Evolutionary conservation across 2,329 filamentous ascomycete genomes (phyloP), one percentile per base, ranked within the genome.

Genomic region (Neopestalotiopsis clavispora): DNA sequence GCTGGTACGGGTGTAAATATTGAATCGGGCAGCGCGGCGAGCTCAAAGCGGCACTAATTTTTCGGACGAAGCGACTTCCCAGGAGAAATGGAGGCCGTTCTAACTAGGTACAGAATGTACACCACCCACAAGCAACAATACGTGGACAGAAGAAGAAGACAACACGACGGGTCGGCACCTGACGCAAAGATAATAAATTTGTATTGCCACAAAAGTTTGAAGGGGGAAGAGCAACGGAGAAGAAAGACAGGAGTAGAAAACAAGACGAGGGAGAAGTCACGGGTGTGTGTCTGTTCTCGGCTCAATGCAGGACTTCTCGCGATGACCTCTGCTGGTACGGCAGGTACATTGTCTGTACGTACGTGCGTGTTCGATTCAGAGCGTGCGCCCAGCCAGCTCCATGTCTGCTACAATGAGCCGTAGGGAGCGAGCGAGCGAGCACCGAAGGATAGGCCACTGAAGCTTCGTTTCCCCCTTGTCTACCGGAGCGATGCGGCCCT

Each of bases 1-100:
- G 71, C 65, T 56, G 49, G 71, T 28, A 69, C 61, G 64, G 17
- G 32, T 68, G 69, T 66, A 69, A 71, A 66, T 70, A 67, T 66
- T 66, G 62, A 67, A 49, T 49, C 66, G 64, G 45, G 30, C 20
- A 10, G 17, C 32, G 49, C 10, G 45, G 66, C 63, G 32, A 42
- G 12, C n/a, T 20, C 32, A 28, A 60, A 68, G 30, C 57, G 52
- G 38, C 58, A n/a, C 14, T 32, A 61, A 9, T 32, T 30, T 32
- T 61, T 61, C 28, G 17, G 32, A 12, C 17, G 28, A 61, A 61
- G 28, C 34, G 58, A 61, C 17, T 58, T 58, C 42, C n/a, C 13
- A 32, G 28, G 52, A 62, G 60, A 28, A 59, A 45, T 58, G 62
- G 34, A 59, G 60, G 52, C 63, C 20, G 65, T 56, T 34, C 66